Evolutionary conservation across 2,329 filamentous ascomycete genomes (phyloP).

Genomic region (Aspergillus ruber): DNA sequence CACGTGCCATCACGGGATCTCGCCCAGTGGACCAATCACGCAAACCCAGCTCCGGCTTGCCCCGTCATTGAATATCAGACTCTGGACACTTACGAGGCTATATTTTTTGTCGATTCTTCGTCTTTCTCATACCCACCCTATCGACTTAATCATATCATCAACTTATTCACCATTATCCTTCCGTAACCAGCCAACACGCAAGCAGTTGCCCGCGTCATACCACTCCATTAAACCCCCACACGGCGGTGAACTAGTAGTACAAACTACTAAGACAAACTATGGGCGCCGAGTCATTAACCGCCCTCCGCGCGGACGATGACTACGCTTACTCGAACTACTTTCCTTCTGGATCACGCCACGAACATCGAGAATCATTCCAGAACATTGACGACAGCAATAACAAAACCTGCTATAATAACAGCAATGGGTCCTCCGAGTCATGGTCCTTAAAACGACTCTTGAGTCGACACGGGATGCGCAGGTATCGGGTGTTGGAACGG

Average conservation of each 20-base stretch:
- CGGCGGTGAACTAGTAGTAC: background rate
- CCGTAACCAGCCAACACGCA: background rate
- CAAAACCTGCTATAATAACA: background rate
- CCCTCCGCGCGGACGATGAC: slow-evolving; percentile 9
- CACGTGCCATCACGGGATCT: background rate
- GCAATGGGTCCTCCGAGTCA: slow-evolving; percentile 7
- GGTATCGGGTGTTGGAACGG: slow-evolving; percentile 25
- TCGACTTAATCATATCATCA: background rate
- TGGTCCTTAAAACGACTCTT: slow-evolving; percentile 25
- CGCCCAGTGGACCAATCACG: background rate
- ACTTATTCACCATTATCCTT: background rate
- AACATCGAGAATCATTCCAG: slow-evolving; percentile 5
- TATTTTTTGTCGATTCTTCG: background rate
- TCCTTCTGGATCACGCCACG: background rate
- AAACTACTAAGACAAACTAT: slow-evolving; percentile 4
- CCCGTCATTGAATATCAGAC: background rate
- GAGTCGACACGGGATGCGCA: slow-evolving; percentile 19
- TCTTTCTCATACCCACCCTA: too few species aligned
- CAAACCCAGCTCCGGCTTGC: background rate
- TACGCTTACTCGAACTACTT: slow-evolving; percentile 4
- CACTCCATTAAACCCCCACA: background rate
- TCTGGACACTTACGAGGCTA: background rate
- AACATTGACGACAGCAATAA: background rate
- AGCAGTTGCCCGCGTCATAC: background rate
- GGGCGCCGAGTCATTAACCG: slow-evolving; percentile 16